phyloP scores from a whole-genome alignment of 257 asterid species.

The Fraxinus americana region DNA sequence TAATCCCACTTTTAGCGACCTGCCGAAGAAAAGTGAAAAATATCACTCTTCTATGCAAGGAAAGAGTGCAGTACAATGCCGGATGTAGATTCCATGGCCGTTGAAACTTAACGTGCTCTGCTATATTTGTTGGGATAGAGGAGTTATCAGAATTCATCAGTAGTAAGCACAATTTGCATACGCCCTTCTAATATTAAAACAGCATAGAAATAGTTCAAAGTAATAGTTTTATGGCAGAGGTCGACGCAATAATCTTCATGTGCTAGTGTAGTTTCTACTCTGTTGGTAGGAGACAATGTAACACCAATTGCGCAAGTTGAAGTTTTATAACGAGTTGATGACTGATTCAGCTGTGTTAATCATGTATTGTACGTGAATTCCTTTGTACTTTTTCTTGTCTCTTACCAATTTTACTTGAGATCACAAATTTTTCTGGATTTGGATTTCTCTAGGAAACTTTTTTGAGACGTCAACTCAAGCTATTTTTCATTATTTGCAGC shows the following conservation, averaged over 20 bases:
- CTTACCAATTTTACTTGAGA: not conserved
- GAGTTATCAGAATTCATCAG: not conserved
- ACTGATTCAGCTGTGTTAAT: not conserved
- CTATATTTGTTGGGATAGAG: not conserved
- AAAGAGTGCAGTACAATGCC: not conserved
- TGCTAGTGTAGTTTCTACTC: not conserved
- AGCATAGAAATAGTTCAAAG: constrained; percentile 16
- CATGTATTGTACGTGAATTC: not conserved
- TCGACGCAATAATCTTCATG: constrained; percentile 18
- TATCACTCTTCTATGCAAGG: constrained; percentile 21
- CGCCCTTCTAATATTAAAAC: constrained; percentile 17
- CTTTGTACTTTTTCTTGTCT: not conserved
- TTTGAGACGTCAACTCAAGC: not conserved
- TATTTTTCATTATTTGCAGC: not conserved
- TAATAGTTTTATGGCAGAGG: constrained; percentile 12
- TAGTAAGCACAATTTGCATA: not conserved
- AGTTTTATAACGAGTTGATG: too few species aligned
- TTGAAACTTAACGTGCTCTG: not conserved
- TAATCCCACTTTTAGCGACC: constrained; percentile 34
- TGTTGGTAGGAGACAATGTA: not conserved
- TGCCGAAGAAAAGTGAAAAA: constrained; percentile 18
- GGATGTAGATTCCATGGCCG: not conserved
- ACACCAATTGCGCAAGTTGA: not conserved
- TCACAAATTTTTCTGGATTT: not conserved
- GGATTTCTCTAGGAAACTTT: not conserved